Evolutionary conservation across 1,139 yeast species (phyloP), one percentile per base, ranked within the genome.

Genomic region (Meyerozyma carpophila): DNA sequence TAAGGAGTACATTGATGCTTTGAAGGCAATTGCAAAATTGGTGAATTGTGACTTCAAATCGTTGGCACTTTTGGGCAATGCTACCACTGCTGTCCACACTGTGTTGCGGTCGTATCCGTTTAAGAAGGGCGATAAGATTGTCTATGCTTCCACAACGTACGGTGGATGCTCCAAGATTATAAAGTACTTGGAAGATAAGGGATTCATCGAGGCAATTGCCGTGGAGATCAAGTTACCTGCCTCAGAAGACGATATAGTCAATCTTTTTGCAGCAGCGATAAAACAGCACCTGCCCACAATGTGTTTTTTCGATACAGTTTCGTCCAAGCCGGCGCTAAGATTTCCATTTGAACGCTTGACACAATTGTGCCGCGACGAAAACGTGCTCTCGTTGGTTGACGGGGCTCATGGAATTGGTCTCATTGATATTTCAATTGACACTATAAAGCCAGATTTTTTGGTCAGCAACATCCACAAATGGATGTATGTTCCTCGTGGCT

Each of bases 1-100:
- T 18, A 48, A 52, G 1, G 56, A 54, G 13, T 63, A 69, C 48
- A 47, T 52, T 6, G 55, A 58, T 3, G 62, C 70, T 1, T 50
- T 79, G 14, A 55, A 64, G 39, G 40, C 38, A 7, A 32, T 49
- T 13, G 71, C 74, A 0, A 52, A 65, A 16, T 44, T 77, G 4
- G 58, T 81, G 31, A 67, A 76, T 40, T 67, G 75, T 44, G 77
- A 75, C 43, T 60, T 62, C 43, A 63, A 63, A 39, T 66, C 69
- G 50, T 52, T 81, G 46, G 84, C 77, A 0, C 58, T 81, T 32
- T 75, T 75, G 2, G 61, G 67, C 10, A 84, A 83, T 55, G 86
- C 89, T 4, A 81, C 89, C 4, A 63, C 74, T 5, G 88, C 82
- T 2, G 71, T 80, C 41, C 82, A 83, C 56, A 65, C 81, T 0